These are phyloP conservation scores for Vickermania spadyakhi DNA, from an alignment of 208 protist genomes.

Conservation along the genomic window DNA sequence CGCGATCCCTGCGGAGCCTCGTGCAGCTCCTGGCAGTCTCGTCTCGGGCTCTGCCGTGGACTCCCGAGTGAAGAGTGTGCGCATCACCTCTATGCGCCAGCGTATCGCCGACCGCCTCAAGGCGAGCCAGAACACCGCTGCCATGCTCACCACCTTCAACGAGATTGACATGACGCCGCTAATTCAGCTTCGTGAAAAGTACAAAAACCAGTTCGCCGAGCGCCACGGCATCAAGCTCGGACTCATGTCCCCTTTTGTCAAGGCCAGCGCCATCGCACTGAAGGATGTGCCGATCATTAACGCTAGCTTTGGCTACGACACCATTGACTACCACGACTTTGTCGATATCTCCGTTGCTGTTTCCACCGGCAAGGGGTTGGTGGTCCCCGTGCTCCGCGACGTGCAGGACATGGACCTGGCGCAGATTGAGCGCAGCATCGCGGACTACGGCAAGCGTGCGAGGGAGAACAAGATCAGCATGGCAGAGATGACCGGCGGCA, in stretches of 20 bases:
- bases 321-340: conserved; percentile 98
- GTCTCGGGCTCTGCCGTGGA: conserved; percentile 32
- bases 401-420: conserved; percentile 93
- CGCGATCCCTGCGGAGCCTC: background rate
- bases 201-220: conserved; percentile 97
- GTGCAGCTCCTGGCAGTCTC: conserved; percentile 7
- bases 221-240: conserved; percentile 98
- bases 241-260: conserved; percentile 99
- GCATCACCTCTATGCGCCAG: conserved; percentile 93
- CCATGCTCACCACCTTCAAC: conserved; percentile 99
- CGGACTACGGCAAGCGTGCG: conserved; percentile 85
- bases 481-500: conserved; percentile 97
- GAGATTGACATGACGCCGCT: conserved; percentile 97
- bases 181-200: conserved; percentile 92
- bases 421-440: conserved; percentile 95
- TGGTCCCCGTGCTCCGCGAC: conserved; percentile 97
- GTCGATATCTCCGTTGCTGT: conserved; percentile 98
- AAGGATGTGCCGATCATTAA: conserved; percentile 96
- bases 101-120: conserved; percentile 97
- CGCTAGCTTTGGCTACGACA: conserved; percentile 91
- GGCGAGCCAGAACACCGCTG: conserved; percentile 97
- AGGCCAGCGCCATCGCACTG: conserved; percentile 93
- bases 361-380: conserved; percentile 94
- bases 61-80: conserved; percentile 72
- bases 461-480: conserved; percentile 91